Evolutionary conservation across 2,329 filamentous ascomycete genomes (phyloP).

Genomic region (Diplodia intermedia): DNA sequence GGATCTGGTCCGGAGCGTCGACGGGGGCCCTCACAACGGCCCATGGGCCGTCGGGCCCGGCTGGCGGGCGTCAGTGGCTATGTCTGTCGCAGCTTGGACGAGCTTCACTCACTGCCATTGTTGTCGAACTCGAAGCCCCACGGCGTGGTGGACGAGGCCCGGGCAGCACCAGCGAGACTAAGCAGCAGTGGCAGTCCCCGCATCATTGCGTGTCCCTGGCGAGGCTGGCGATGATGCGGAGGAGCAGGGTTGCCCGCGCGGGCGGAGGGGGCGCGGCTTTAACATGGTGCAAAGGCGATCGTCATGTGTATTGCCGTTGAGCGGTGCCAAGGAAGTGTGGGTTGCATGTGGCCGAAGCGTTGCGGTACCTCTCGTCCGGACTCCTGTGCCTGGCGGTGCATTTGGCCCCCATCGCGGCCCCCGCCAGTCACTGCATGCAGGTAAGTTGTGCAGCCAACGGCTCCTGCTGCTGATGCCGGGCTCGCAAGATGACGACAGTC

Average conservation of each 20-base stretch:
- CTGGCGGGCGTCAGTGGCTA: neutral
- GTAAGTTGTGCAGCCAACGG: neutral
- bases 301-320: neutral
- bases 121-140: neutral
- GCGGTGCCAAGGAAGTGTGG: neutral
- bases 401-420: neutral
- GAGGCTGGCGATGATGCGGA: neutral
- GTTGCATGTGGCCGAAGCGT: neutral
- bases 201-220: neutral
- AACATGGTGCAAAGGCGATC: neutral
- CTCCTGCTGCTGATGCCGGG: too few relatives aligned
- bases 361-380: neutral
- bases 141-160: neutral
- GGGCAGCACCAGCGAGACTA: neutral
- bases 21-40: neutral
- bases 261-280: neutral
- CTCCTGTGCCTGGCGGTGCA: too few relatives aligned
- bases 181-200: neutral
- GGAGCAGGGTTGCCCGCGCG: neutral
- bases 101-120: neutral
- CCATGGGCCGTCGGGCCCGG: constrained; percentile 22
- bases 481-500: too few relatives aligned
- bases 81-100: neutral
- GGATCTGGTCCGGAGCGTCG: neutral
- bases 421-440: neutral